Evolutionary conservation across 2,329 filamentous ascomycete species (phyloP).

Genomic region (Cladorrhinum sp.): DNA sequence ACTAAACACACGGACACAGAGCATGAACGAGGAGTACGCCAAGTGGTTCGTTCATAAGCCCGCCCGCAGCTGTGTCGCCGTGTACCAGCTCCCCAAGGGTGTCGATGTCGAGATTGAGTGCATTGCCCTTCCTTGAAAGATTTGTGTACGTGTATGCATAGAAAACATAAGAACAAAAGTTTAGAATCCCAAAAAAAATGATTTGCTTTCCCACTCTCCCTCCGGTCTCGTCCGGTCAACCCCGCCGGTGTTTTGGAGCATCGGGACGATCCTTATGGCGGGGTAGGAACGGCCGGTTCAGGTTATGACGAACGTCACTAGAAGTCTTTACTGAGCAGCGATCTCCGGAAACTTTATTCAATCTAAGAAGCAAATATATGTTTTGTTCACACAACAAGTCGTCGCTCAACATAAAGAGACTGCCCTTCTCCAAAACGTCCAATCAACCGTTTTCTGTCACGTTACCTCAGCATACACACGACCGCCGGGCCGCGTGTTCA

Average conservation of each 20-base stretch:
- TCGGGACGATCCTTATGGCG: background rate
- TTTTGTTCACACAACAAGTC: no score
- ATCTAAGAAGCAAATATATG: no score
- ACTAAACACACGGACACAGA: constrained; percentile 34
- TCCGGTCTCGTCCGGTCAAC: background rate
- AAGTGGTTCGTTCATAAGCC: constrained; percentile 83
- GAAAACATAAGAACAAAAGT: background rate
- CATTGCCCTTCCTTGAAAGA: constrained; percentile 72
- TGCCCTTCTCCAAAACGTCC: background rate
- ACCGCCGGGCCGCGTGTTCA: background rate
- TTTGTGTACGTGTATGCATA: background rate
- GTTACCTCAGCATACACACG: background rate
- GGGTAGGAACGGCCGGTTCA: background rate
- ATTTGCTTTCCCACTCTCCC: background rate
- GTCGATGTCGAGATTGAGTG: constrained; percentile 89
- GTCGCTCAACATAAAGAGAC: background rate
- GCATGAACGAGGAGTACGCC: constrained; percentile 83
- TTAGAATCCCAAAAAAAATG: background rate
- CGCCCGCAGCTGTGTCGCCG: constrained; percentile 84
- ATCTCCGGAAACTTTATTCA: no score
- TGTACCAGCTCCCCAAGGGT: constrained; percentile 82
- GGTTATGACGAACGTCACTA: background rate
- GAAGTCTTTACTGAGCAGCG: background rate
- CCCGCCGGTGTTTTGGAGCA: background rate
- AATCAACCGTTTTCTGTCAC: background rate